Evolutionary conservation across 768 basidiomycete species (phyloP).

Genomic region (Piloderma croceum): DNA sequence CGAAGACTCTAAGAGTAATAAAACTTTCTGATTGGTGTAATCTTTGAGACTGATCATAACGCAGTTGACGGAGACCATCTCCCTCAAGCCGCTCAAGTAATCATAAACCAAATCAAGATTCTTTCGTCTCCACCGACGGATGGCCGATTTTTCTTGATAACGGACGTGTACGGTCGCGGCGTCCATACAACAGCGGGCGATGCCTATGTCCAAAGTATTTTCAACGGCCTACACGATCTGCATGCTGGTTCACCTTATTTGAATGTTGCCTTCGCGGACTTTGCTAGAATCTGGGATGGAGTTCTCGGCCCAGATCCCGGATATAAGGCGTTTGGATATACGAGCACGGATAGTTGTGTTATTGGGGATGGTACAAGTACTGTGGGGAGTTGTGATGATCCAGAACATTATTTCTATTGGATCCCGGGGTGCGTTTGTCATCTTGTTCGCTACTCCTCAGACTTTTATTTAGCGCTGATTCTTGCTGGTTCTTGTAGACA

Average conservation of each 20-base stretch:
- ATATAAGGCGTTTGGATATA: slow-evolving; percentile 43
- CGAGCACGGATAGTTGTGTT: slow-evolving; percentile 32
- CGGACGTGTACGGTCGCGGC: slow-evolving; percentile 49
- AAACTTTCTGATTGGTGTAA: neutral
- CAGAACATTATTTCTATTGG: slow-evolving; percentile 48
- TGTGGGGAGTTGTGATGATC: slow-evolving; percentile 20
- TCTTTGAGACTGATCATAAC: neutral
- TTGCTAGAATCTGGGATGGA: slow-evolving; percentile 45
- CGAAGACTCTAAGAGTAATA: slow-evolving; percentile 36
- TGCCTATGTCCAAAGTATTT: slow-evolving; percentile 42
- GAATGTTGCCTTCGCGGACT: slow-evolving; percentile 42
- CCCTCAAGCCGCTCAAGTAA: slow-evolving; percentile 36
- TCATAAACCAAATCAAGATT: slow-evolving; percentile 40
- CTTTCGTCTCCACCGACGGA: slow-evolving; percentile 48
- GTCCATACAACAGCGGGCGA: slow-evolving; percentile 35
- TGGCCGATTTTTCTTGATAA: slow-evolving; percentile 43
- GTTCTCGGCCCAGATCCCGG: slow-evolving; percentile 41
- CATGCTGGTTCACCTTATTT: slow-evolving; percentile 24
- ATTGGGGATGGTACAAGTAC: slow-evolving; percentile 14
- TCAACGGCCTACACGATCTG: slow-evolving; percentile 34
- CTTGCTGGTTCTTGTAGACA: slow-evolving; percentile 30
- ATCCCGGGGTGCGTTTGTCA: slow-evolving; percentile 37
- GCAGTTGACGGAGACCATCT: slow-evolving; percentile 43
- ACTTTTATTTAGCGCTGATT: slow-evolving; percentile 1
- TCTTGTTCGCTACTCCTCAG: neutral